Percentiles rank a stretch among this genome's conserved stretches.
Conservation (phyloP, 306 rosid species). For the Lagenaria siceraria region DNA sequence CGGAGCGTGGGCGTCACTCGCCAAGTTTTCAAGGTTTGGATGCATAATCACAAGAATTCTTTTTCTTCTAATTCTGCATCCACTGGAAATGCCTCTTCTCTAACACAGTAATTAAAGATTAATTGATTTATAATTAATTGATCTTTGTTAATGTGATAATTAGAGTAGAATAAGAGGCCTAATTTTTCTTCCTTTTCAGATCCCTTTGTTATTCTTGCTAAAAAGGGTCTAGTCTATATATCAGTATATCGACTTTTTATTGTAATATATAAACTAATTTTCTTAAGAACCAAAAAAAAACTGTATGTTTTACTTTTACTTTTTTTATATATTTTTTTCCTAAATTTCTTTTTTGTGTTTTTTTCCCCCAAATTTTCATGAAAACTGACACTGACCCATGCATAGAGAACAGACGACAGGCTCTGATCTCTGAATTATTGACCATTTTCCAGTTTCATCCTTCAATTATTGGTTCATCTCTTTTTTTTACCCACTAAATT, state of each 20-base stretch:
- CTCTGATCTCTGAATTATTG: background rate
- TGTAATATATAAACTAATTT: conserved; percentile 3
- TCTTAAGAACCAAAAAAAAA: background rate
- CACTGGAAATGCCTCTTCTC: conserved; percentile 6
- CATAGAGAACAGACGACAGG: background rate
- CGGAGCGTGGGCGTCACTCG: conserved; percentile 6
- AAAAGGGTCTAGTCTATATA: background rate
- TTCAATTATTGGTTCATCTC: background rate
- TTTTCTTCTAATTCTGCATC: conserved; percentile 8
- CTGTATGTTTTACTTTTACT: background rate
- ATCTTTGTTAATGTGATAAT: background rate
- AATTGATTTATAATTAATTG: background rate
- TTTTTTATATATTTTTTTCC: too few relatives aligned
- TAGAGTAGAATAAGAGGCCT: background rate
- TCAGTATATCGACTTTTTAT: background rate
- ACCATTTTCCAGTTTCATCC: background rate
- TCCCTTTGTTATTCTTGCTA: background rate
- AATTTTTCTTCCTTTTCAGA: background rate
- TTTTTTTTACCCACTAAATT: background rate
- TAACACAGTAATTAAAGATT: background rate
- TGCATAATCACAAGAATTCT: conserved; percentile 8
- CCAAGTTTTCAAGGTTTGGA: conserved; percentile 10
- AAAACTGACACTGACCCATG: conserved; percentile 5
- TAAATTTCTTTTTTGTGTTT: background rate
- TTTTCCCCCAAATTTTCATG: background rate